Percentiles rank a stretch among this genome's conserved stretches.
Conservation (phyloP, 2,329 filamentous ascomycete genomes). For the Aspergillus alliaceus region DNA sequence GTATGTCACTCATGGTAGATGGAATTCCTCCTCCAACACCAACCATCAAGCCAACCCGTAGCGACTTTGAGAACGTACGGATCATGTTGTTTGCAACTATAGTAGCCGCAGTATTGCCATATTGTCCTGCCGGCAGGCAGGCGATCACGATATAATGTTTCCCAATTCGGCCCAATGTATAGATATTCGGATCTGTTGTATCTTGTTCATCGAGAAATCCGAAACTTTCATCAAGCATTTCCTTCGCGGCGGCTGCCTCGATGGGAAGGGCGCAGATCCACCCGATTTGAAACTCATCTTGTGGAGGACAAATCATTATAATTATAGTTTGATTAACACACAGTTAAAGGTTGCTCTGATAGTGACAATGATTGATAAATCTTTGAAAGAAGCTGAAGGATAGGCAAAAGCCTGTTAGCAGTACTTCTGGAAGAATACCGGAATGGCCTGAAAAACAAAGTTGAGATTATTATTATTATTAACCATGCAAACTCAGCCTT, state of each 20-base stretch:
- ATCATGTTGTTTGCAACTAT: slow-evolving; percentile 19
- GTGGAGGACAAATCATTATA: slow-evolving; percentile 1
- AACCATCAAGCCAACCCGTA: slow-evolving; percentile 22
- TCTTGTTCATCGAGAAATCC: slow-evolving; percentile 15
- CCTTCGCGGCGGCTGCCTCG: slow-evolving; percentile 16
- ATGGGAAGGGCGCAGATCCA: slow-evolving; percentile 21
- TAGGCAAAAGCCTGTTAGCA: background rate
- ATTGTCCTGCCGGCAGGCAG: slow-evolving; percentile 13
- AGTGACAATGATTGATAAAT: background rate
- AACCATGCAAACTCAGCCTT: background rate
- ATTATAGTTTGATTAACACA: background rate
- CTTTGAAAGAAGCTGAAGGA: background rate
- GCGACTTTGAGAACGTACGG: slow-evolving; percentile 16
- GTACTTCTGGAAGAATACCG: no score
- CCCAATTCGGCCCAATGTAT: slow-evolving; percentile 19
- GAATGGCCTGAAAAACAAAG: no score
- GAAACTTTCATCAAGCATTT: slow-evolving; percentile 21
- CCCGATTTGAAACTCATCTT: slow-evolving; percentile 13
- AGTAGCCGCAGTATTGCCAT: slow-evolving; percentile 16
- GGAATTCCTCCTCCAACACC: slow-evolving; percentile 29
- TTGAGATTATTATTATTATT: background rate
- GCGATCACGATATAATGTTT: slow-evolving; percentile 22
- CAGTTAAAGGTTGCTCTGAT: no score
- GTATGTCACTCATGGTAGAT: slow-evolving; percentile 23
- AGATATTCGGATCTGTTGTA: slow-evolving; percentile 18